Evolutionary conservation across 2,329 filamentous ascomycete genomes (phyloP).

Genomic region (Fusarium sp.): DNA sequence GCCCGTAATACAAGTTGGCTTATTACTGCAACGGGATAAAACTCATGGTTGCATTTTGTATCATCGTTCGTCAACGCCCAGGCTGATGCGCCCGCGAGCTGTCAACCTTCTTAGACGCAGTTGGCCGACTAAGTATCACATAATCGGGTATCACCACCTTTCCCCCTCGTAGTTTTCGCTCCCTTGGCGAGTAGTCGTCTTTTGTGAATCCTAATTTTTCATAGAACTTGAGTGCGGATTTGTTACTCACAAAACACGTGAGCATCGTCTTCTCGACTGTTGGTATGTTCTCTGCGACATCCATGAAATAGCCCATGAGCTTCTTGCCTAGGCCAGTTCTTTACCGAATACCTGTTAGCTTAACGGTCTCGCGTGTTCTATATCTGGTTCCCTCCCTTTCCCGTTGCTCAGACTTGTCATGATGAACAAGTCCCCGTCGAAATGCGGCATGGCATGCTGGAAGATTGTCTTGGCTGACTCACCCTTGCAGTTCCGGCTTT

Average conservation of each 20-base stretch:
- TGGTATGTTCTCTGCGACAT: slow-evolving; percentile 67
- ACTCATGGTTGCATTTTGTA: not conserved
- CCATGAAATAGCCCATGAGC: slow-evolving; percentile 71
- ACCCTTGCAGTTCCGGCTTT: slow-evolving; percentile 68
- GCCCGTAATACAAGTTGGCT: slow-evolving; percentile 3
- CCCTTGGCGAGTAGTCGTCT: slow-evolving; percentile 69
- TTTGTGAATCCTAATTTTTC: slow-evolving; percentile 68
- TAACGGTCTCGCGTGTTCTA: slow-evolving; percentile 13
- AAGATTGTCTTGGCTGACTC: slow-evolving; percentile 43
- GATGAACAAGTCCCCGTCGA: slow-evolving; percentile 5
- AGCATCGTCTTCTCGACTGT: slow-evolving; percentile 78
- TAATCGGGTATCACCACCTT: slow-evolving; percentile 70
- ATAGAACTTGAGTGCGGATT: slow-evolving; percentile 72
- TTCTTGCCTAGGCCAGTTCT: slow-evolving; percentile 75
- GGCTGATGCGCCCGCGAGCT: slow-evolving; percentile 30
- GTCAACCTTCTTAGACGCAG: slow-evolving; percentile 40
- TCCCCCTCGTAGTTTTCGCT: slow-evolving; percentile 68
- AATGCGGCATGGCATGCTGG: slow-evolving; percentile 4
- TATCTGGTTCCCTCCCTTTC: not conserved
- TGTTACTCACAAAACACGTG: slow-evolving; percentile 78
- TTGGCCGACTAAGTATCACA: slow-evolving; percentile 70
- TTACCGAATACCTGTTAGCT: slow-evolving; percentile 24
- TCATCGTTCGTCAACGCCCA: slow-evolving; percentile 9
- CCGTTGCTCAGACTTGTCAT: slow-evolving; percentile 10
- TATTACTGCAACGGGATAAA: slow-evolving; percentile 1